phyloP scores from a whole-genome alignment of 495 filamentous ascomycete genomes.

The Neurospora sp. region DNA sequence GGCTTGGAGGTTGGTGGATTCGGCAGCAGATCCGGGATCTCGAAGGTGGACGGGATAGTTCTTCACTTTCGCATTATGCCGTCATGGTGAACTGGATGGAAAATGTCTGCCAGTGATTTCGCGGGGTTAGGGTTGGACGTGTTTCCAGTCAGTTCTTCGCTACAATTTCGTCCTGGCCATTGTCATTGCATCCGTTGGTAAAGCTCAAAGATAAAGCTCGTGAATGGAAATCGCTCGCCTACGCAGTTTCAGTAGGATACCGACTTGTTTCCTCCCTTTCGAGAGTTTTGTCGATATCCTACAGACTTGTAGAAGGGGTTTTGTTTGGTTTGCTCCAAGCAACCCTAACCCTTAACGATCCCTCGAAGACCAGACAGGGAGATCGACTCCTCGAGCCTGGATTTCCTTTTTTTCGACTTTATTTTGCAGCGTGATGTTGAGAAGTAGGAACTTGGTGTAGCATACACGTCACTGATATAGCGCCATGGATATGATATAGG shows the following conservation, averaged over 20 bases:
- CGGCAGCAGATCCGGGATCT: not conserved
- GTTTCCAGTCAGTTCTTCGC: not conserved
- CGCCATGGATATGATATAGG: not conserved
- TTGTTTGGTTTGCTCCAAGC: not conserved
- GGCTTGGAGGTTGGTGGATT: slow-evolving; percentile 4
- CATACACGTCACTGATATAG: not conserved
- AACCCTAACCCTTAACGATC: not conserved
- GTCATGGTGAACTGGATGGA: not conserved
- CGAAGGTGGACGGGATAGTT: not conserved
- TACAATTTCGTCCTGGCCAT: not conserved
- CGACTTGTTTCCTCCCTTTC: not conserved
- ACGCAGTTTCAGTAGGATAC: not conserved
- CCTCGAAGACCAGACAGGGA: not conserved
- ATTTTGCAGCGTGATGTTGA: not conserved
- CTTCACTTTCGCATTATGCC: not conserved
- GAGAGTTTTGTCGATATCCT: not conserved
- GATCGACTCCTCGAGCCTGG: not conserved
- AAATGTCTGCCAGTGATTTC: not conserved
- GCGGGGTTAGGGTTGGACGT: slow-evolving; percentile 17
- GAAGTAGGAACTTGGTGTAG: not conserved
- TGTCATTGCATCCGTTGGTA: not conserved
- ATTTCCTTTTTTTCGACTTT: not conserved
- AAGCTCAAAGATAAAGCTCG: not conserved
- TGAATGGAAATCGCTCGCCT: not conserved
- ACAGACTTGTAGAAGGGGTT: not conserved